Percentiles rank a stretch among this genome's conserved stretches.
Conservation (phyloP, 108 stramenopile species). For the Pseudonitzschia pungens region DNA sequence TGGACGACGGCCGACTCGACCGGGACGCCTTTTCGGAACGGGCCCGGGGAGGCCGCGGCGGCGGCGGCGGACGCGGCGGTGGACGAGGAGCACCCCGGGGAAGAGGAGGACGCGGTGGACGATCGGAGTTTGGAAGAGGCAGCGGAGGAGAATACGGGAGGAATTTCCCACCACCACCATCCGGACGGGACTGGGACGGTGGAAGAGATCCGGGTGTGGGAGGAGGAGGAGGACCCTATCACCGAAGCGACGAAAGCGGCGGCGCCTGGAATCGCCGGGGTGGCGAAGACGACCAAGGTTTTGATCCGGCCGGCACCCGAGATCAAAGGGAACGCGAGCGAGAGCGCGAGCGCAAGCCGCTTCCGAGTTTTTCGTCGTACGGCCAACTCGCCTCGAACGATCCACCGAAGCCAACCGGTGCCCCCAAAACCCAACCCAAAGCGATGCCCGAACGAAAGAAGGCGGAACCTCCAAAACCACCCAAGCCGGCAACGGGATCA, state of each 20-base stretch:
- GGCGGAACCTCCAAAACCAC: constrained; percentile 5
- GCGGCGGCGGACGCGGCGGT: constrained; percentile 9
- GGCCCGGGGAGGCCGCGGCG: constrained; percentile 7
- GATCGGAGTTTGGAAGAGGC: constrained; percentile 13
- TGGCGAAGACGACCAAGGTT: background rate
- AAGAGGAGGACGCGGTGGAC: constrained; percentile 5
- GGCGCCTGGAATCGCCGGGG: background rate
- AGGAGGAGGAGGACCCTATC: background rate
- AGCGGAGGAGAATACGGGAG: background rate
- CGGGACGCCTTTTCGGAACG: background rate
- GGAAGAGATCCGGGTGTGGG: background rate
- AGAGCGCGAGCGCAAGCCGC: background rate
- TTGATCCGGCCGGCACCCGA: background rate
- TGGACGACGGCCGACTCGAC: background rate
- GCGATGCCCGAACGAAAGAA: background rate
- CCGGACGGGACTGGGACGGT: background rate
- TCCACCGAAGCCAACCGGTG: background rate
- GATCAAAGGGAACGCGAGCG: background rate
- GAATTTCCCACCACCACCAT: constrained; percentile 6
- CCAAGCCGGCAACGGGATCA: background rate
- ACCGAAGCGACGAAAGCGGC: background rate
- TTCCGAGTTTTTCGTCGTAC: constrained; percentile 9
- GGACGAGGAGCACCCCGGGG: constrained; percentile 7
- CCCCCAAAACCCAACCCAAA: background rate
- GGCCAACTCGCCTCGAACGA: constrained; percentile 4